Base-by-base conservation (phyloP, 2,329 filamentous ascomycete species). In the Monosporascus sp. region DNA sequence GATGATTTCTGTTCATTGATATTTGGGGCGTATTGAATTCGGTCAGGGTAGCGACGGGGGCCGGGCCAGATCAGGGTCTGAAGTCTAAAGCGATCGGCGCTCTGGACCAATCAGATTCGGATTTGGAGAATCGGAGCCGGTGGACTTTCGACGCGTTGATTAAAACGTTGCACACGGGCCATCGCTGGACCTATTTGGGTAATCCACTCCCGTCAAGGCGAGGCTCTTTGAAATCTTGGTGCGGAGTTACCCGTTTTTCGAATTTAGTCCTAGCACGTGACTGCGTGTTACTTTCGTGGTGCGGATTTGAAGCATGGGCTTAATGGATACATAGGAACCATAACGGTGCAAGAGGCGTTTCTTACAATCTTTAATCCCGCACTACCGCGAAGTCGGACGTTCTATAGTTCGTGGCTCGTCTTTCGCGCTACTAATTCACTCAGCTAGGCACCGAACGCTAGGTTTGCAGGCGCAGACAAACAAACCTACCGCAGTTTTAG, bases 241-340 rank as follows among this genome's bases (percentile, higher is more conserved):
- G 31, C 31, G 31, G 31, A 34, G 31, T 34, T 14, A 34, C 9
- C 11, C 31, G 9, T 34, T 34, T 27, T 5, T 48, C 22, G 5
- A 47, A 17, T n/a, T n/a, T 6, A 36, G 14, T 18, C 25, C 8
- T 46, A 49, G 39, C 56, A 58, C 58, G 54, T 54, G 58, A 58
- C 44, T 31, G 49, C 54, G 56, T 47, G 56, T 54, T 45, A 18
- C 20, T 50, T 51, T 54, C 53, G 54, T 51, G 56, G 39, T 34
- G 49, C 11, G 31, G 11, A 14, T 34, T 34, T 34, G 9, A 14
- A 5, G 31, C 9, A 34, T 34, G 4, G 27, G 5, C 2, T 9
- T 2, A 31, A 31, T 14, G 31, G 31, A 34, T 34, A 5, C 31
- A 34, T 11, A 34, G 11, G 31, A 14, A 34, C 9, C 31, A 14